A percentile compares a stretch with the other conserved stretches of the same genome.
Evolutionary conservation across 75 land plant genomes (phyloP).

Genomic region (Selaginella tamariscina): DNA sequence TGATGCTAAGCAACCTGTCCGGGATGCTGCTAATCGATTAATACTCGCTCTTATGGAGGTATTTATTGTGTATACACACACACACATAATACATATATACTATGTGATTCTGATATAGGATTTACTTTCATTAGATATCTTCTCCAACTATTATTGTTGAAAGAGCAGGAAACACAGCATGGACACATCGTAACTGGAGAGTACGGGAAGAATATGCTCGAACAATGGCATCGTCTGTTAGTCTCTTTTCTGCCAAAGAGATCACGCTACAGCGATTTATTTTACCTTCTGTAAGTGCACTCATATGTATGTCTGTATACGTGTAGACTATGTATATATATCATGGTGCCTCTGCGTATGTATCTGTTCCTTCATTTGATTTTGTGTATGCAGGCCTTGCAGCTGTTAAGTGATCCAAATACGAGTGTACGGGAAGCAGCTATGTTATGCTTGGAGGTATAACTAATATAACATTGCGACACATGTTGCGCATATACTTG

Average conservation of each 20-base stretch:
- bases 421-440: neutral
- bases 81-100: no score
- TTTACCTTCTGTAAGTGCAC: neutral
- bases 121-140: neutral
- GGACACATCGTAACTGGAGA: conserved; percentile 8
- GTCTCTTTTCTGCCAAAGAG: conserved; percentile 3
- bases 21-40: conserved; percentile 80
- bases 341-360: no score
- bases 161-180: conserved; percentile 5
- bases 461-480: no score
- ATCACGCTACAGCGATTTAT: neutral
- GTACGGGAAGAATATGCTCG: conserved; percentile 7
- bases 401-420: neutral
- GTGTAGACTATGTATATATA: no score
- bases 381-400: conserved; percentile 4
- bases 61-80: neutral
- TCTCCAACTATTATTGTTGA: conserved; percentile 9
- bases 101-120: neutral
- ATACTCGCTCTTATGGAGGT: conserved; percentile 97
- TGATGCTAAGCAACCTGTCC: conserved; percentile 90
- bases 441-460: conserved; percentile 8
- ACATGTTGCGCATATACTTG: no score
- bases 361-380: neutral
- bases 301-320: no score
- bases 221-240: neutral